Evolutionary conservation across 2,329 filamentous ascomycete species (phyloP), one percentile per base, ranked within the genome.

Genomic region (Lachnellula arida): DNA sequence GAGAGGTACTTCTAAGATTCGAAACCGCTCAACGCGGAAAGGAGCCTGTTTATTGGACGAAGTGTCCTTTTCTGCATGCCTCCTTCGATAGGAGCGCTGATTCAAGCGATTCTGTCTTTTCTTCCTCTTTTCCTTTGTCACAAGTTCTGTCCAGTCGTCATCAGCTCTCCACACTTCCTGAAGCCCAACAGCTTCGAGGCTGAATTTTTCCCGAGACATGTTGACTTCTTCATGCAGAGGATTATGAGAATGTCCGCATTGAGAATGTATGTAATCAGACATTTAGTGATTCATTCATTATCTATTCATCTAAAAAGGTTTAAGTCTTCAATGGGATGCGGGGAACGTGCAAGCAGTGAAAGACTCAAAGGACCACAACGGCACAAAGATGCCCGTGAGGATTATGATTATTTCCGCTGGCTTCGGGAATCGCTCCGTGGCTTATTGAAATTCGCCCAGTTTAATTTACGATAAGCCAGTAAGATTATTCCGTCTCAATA

Each of bases 51-150:
- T 53, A 14, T 19, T 40, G 9, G 46, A 22, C 32, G 39, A n/a
- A 17, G 22, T 23, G 1, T 57, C 51, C 51, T 53, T 53, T 23
- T 51, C 25, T 17, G 44, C 49, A 50, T 56, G 56, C n/a, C 58
- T 56, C 40, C 46, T 46, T 34, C 65, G 58, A 51, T 64, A 62
- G 8, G 63, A 61, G 40, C 87, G 78, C 65, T 90, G 87, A 2
- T 87, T 87, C 56, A 89, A 79, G 40, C 86, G 81, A 66, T 90
- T 90, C 68, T 90, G 87, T 25, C 89, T 86, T 53, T 85, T 83
- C 54, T 87, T 77, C 63, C 87, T 78, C 71, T 88, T 84, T 54
- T 82, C 81, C 0, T 84, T 84, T 60, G 89, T 85, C 6, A 78
- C 79, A 23, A 89, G 76, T 0, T 83, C 78, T 25, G 79, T 76